Conservation (phyloP, 805 yeast genomes). For the Candida namnaoensis region DNA sequence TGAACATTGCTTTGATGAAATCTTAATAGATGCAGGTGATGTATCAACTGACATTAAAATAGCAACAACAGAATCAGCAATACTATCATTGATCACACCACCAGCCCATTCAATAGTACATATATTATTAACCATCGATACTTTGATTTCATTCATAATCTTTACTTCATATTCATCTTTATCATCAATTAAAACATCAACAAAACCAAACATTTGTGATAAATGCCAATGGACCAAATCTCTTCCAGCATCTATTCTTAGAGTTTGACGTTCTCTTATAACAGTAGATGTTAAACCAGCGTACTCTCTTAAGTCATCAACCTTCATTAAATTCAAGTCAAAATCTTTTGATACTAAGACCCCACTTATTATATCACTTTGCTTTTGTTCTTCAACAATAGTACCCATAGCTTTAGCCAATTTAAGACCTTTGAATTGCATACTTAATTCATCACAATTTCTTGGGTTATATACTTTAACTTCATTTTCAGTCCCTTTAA, state of each 20-base stretch:
- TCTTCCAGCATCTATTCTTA: conserved; percentile 73
- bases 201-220: conserved; percentile 89
- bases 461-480: conserved; percentile 88
- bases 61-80: conserved; percentile 91
- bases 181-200: conserved; percentile 55
- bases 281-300: conserved; percentile 81
- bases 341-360: conserved; percentile 88
- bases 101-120: conserved; percentile 87
- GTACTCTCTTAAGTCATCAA: conserved; percentile 83
- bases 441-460: conserved; percentile 71
- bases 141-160: conserved; percentile 58
- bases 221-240: conserved; percentile 83
- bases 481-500: conserved; percentile 82
- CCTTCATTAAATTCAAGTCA: conserved; percentile 72
- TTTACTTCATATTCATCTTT: conserved; percentile 37
- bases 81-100: conserved; percentile 80
- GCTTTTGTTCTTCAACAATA: conserved; percentile 38
- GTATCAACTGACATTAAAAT: conserved; percentile 88
- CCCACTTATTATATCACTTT: conserved; percentile 54
- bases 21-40: conserved; percentile 88
- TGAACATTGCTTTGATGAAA: conserved; percentile 54
- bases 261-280: conserved; percentile 71
- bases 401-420: conserved; percentile 69
- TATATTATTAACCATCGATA: conserved; percentile 35
- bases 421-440: conserved; percentile 76